Evolutionary conservation across 768 basidiomycete genomes (phyloP).

Genomic region (Leucosporidium scottii): DNA sequence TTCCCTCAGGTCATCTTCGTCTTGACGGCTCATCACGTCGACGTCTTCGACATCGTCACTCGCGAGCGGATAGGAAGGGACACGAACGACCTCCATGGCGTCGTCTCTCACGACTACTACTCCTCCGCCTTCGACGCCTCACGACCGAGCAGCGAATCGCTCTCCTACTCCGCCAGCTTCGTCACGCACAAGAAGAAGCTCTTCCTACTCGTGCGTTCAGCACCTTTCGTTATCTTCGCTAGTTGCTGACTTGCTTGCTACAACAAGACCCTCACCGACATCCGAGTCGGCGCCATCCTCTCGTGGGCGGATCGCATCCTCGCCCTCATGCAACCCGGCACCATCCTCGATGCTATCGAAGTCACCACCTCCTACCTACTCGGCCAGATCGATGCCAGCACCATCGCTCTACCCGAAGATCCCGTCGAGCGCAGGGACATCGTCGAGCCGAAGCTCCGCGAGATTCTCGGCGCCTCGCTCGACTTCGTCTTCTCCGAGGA

Average conservation of each 20-base stretch:
- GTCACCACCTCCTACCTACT: slow-evolving; percentile 73
- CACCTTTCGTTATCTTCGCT: background rate
- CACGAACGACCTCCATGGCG: slow-evolving; percentile 52
- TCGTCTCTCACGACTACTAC: slow-evolving; percentile 39
- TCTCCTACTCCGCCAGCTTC: slow-evolving; percentile 55
- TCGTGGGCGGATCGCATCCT: slow-evolving; percentile 95
- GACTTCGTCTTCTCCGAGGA: slow-evolving; percentile 91
- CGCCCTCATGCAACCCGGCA: slow-evolving; percentile 69
- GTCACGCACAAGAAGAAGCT: slow-evolving; percentile 81
- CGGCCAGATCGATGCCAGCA: slow-evolving; percentile 59
- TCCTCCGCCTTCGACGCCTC: slow-evolving; percentile 12
- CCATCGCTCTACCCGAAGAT: slow-evolving; percentile 73
- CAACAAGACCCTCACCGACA: slow-evolving; percentile 47
- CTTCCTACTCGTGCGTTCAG: slow-evolving; percentile 68
- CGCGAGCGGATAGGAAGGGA: slow-evolving; percentile 58
- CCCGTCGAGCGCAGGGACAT: slow-evolving; percentile 53
- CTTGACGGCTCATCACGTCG: slow-evolving; percentile 51
- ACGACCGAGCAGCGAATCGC: background rate
- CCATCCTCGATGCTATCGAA: slow-evolving; percentile 85
- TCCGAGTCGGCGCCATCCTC: slow-evolving; percentile 75
- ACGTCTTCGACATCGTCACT: slow-evolving; percentile 61
- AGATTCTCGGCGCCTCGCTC: slow-evolving; percentile 78
- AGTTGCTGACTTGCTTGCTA: background rate
- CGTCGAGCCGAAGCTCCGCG: slow-evolving; percentile 67
- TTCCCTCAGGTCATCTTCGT: slow-evolving; percentile 34